Evolutionary conservation across 2,329 filamentous ascomycete species (phyloP), one percentile per base, ranked within the genome.

Genomic region (Colletotrichum sp.): DNA sequence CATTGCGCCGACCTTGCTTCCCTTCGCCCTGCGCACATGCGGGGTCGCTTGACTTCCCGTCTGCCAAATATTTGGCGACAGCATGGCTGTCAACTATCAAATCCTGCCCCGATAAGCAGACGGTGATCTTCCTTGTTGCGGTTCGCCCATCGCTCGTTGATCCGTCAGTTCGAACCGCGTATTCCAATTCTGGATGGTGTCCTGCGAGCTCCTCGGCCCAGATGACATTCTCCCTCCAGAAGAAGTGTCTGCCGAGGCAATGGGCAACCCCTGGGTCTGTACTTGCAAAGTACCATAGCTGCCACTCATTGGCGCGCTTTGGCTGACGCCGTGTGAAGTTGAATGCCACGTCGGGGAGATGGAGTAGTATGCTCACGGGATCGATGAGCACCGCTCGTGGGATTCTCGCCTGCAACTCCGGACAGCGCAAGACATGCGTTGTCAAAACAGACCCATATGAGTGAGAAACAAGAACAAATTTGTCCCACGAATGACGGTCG

Each of bases 211-310:
- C 91, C 63, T 94, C 91, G 78, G 90, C 91, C 93, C 93, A 95
- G 9, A 94, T 83, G 52, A 94, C 90, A 77, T 93, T 94, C 78
- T 94, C 89, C 30, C 87, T 87, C 94, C 93, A 95, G 83, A 94
- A 94, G 83, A 95, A 94, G 78, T 92, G 89, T 4, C 93, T 85
- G 0, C 89, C 90, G 1, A 95, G 85, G 12, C 90, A 91, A 71
- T 93, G 89, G 12, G 93, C 90, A 3, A 94, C 91, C 3, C 92
- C 92, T 32, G 92, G 90, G 78, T 95, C 93, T 69, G 89, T 92
- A 59, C 89, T 91, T 7, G 91, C 93, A 80, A 94, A 94, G 79
- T 93, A 95, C 87, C 91, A 93, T 16, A 95, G 84, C 80, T 93
- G 90, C 85, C 90, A 92, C 82, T 95, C 92, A 76, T 93, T 94